Base-by-base conservation (phyloP, 108 stramenopile genomes). In the Asterionellopsis glacialis region DNA sequence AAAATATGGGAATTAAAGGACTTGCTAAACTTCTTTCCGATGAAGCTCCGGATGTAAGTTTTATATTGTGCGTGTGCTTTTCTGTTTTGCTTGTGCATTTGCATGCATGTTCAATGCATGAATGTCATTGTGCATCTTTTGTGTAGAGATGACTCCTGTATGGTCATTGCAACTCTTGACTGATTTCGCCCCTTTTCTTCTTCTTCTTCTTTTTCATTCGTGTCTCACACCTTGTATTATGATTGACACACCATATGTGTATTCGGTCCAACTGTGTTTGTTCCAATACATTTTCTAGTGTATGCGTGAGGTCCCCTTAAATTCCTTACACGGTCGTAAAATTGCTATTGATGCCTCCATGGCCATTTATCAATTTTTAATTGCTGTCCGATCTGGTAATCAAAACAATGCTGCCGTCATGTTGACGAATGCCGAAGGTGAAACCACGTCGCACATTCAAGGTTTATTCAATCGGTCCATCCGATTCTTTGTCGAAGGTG, bases 401-500 rank as follows among this genome's bases (percentile, higher is more conserved):
- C 85, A 83, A 19, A 75, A 73, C 41, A 61, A 70, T 45, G 68
- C 73, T 6, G 73, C 88, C 10, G 73, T 71, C 70, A 83, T 86
- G 86, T 73, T 95, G 23, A 93, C 91, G 60, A 95, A 95, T 55
- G 84, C 88, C 40, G 95, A 91, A 14, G 94, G 96, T 10, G 91
- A 97, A 63, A 90, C 94, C 0, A 97, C 97, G 12, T 83, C 79
- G 38, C 99, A 99, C 70, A 95, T 99, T n/a, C 97, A 98, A 69
- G 99, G 99, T 16, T 88, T 99, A 69, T 98, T 99, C 84, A 96
- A 96, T 71, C 85, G 98, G 2, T 97, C 99, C 51, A 98, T 98
- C 64, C 94, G 97, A 3, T 87, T 96, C 64, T 66, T 98, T 25
- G 65, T 80, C 13, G 90, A 93, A 72, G 99, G 99, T 13, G 82